Evolutionary conservation across 495 filamentous ascomycete genomes (phyloP).

Genomic region (Ramalina intermedia): DNA sequence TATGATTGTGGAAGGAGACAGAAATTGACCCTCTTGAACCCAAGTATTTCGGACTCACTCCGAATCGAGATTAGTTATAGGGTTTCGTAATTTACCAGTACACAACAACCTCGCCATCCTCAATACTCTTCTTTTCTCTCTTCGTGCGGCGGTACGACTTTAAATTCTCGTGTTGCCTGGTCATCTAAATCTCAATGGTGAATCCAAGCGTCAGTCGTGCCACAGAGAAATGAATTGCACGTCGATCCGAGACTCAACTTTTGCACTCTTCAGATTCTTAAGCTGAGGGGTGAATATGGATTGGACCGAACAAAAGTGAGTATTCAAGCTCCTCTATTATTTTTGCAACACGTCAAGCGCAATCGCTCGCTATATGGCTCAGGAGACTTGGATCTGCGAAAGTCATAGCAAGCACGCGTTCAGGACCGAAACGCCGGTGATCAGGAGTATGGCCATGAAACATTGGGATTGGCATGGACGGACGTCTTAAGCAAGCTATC

Average conservation of each 20-base stretch:
- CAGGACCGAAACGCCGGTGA: too few species aligned
- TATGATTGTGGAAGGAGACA: not conserved
- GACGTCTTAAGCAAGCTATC: too few species aligned
- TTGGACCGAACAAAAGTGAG: not conserved
- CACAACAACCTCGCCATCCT: conserved; percentile 13
- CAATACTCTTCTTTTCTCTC: conserved; percentile 28
- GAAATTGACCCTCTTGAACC: too few species aligned
- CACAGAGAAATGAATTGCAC: conserved; percentile 49
- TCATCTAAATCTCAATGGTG: conserved; percentile 30
- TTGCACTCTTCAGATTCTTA: not conserved
- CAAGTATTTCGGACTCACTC: too few species aligned
- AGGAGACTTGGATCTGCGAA: too few species aligned
- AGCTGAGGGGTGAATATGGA: conserved; percentile 10
- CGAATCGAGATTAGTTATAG: too few species aligned
- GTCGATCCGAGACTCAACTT: conserved; percentile 19
- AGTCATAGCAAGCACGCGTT: too few species aligned
- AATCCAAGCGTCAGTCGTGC: conserved; percentile 45
- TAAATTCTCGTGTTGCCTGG: conserved; percentile 39
- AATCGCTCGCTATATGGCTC: too few species aligned
- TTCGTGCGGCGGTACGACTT: conserved; percentile 49
- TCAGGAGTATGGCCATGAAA: too few species aligned
- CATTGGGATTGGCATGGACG: too few species aligned
- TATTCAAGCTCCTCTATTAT: not conserved
- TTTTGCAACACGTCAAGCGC: too few species aligned
- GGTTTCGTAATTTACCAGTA: too few species aligned